A percentile compares a stretch with the other conserved stretches of the same genome.
Evolutionary conservation across 1,284 basidiomycete species (phyloP).

Genomic region (Leccinum subfulvum): DNA sequence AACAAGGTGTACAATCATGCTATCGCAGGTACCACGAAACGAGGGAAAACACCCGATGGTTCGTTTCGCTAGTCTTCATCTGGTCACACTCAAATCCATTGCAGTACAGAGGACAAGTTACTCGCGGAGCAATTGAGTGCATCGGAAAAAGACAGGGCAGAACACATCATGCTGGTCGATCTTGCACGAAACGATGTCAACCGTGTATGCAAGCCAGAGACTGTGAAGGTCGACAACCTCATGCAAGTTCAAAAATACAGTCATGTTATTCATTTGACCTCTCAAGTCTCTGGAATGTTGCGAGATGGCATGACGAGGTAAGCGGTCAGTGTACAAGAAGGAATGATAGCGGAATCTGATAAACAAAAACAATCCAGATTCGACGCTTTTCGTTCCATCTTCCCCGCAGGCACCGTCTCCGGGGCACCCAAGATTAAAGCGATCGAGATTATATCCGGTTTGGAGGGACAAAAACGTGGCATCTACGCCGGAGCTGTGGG

Average conservation of each 20-base stretch:
- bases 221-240: slow-evolving; percentile 93
- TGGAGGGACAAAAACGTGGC: slow-evolving; percentile 90
- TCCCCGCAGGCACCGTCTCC: slow-evolving; percentile 98
- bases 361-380: slow-evolving; percentile 54
- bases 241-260: slow-evolving; percentile 96
- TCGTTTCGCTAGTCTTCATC: slow-evolving; percentile 25
- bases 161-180: slow-evolving; percentile 99
- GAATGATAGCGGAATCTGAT: background rate
- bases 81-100: slow-evolving; percentile 9
- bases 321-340: slow-evolving; percentile 3
- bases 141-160: slow-evolving; percentile 94
- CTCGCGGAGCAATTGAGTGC: slow-evolving; percentile 74
- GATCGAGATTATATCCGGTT: slow-evolving; percentile 86
- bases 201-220: slow-evolving; percentile 92
- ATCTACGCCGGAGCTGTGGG: slow-evolving; percentile 98
- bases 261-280: slow-evolving; percentile 97
- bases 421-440: slow-evolving; percentile 99
- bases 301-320: slow-evolving; percentile 84
- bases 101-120: slow-evolving; percentile 75
- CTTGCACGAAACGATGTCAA: slow-evolving; percentile 99
- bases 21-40: slow-evolving; percentile 92
- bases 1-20: slow-evolving; percentile 97
- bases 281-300: slow-evolving; percentile 88
- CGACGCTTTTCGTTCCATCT: slow-evolving; percentile 98
- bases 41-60: slow-evolving; percentile 87